Base-by-base conservation (phyloP, 2,329 filamentous ascomycete species). In the Aspergillus aculeatinus region DNA sequence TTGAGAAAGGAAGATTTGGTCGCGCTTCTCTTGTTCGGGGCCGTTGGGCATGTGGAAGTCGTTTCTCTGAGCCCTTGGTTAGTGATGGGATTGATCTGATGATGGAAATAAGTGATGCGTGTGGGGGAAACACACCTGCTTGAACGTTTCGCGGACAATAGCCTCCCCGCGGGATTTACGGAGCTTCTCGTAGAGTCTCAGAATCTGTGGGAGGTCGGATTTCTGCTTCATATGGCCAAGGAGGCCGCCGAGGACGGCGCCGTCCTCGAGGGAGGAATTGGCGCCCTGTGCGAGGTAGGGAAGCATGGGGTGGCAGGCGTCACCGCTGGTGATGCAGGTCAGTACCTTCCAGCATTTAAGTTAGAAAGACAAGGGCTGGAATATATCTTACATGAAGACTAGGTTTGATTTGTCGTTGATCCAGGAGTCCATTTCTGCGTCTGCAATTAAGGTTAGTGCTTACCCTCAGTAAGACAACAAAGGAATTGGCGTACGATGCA, bases 221-320 rank as follows among this genome's bases (percentile, higher is more conserved):
- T 77, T 80, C 0, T 71, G 72, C 35, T 76, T 73, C 10, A 88
- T 75, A 2, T 81, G 77, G 0, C 82, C 81, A 0, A 90, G 74
- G 1, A 89, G 67, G 0, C 80, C 77, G 0, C 87, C 88, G 0
- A 90, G 74, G 0, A 88, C 86, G 0, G 87, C 86, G 0, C 87
- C 88, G 56, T 91, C 88, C 68, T 91, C 88, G 1, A 91, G 78
- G 0, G 85, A 83, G 0, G 83, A 87, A 68, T 89, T 89, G 14
- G 88, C 88, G 0, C 88, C 87, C 71, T 87, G 88, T 0, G 85
- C 87, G 29, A 86, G 77, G 63, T 85, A 84, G 3, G 85, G 85
- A 2, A 88, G 74, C 85, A 87, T 87, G 0, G 85, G 83, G 68
- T 88, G 87, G 61, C 85, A 88, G 1, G 84, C 79, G 64, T 89